phyloP scores from a whole-genome alignment of 169 alveolate genomes.

The Plasmodium chabaudi region DNA sequence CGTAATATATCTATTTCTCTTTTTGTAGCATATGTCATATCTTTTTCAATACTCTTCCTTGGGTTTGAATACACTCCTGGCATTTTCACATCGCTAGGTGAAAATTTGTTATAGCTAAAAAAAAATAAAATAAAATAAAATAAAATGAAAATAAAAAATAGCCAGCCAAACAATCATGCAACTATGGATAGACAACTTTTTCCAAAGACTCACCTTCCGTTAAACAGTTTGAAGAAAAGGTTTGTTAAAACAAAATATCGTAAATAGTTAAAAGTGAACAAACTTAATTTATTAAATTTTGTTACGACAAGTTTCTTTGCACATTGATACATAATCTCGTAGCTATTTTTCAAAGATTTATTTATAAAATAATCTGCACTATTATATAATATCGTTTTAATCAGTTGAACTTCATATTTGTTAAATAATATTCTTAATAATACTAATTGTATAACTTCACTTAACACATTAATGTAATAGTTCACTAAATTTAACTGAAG shows the following conservation, averaged over 20 bases:
- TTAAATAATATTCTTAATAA: conserved; percentile 34
- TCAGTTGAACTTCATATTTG: conserved; percentile 5
- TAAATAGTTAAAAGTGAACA: conserved; percentile 45
- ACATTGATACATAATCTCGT: conserved; percentile 44
- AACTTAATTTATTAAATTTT: conserved; percentile 30
- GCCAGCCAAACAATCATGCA: no score
- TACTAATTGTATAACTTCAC: conserved; percentile 28
- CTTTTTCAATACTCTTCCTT: conserved; percentile 36
- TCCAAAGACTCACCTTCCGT: conserved; percentile 38
- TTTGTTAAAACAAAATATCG: conserved; percentile 61
- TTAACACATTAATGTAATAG: conserved; percentile 30
- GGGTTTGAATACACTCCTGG: conserved; percentile 64
- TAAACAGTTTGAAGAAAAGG: conserved; percentile 24
- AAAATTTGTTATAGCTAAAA: conserved; percentile 44
- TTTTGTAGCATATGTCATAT: conserved; percentile 69
- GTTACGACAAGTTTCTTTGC: conserved; percentile 42
- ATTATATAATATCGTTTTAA: conserved; percentile 25
- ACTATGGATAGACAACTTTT: no score
- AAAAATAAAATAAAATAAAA: no score
- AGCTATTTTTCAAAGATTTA: conserved; percentile 21
- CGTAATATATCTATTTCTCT: conserved; percentile 48
- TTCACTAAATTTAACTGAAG: conserved; percentile 44
- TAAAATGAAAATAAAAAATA: no score
- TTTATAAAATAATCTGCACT: conserved; percentile 37
- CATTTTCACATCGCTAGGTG: conserved; percentile 74